Percentiles rank a stretch among this genome's conserved stretches.
Conservation (phyloP, 164 flowering plant genomes). For the Tetrastigma voinierianum region DNA sequence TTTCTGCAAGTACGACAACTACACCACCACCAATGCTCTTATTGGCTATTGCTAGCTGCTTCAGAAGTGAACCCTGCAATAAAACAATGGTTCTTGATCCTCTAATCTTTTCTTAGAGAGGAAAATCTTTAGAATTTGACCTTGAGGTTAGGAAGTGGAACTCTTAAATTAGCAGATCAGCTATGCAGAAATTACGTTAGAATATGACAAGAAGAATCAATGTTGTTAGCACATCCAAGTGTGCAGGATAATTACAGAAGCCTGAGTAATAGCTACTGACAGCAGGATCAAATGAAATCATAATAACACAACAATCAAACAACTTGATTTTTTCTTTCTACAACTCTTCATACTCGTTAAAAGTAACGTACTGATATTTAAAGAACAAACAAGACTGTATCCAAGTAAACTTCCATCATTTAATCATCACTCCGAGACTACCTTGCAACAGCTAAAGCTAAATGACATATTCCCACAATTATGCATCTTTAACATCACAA, state of each 20-base stretch:
- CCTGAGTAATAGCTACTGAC: not conserved
- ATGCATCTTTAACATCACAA: not conserved
- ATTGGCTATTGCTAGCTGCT: constrained; percentile 94
- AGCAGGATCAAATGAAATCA: too few relatives aligned
- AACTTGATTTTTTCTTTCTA: too few relatives aligned
- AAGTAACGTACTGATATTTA: too few relatives aligned
- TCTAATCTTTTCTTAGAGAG: not conserved
- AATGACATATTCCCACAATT: too few relatives aligned
- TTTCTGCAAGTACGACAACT: constrained; percentile 90
- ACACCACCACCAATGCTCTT: constrained; percentile 92
- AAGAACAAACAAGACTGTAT: too few relatives aligned
- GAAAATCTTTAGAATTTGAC: not conserved
- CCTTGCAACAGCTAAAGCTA: too few relatives aligned
- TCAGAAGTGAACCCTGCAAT: constrained; percentile 85
- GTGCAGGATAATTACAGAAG: not conserved
- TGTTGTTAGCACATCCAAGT: not conserved
- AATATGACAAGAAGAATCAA: not conserved
- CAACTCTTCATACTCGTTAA: too few relatives aligned
- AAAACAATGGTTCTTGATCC: constrained; percentile 1
- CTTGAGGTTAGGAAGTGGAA: not conserved
- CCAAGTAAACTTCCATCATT: too few relatives aligned
- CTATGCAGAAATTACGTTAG: not conserved
- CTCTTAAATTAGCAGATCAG: not conserved
- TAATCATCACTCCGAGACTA: too few relatives aligned
- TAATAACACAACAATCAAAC: too few relatives aligned